These are phyloP conservation scores for Neonectria magnoliae DNA, from an alignment of 2,329 filamentous ascomycete genomes.

Conservation along the genomic window DNA sequence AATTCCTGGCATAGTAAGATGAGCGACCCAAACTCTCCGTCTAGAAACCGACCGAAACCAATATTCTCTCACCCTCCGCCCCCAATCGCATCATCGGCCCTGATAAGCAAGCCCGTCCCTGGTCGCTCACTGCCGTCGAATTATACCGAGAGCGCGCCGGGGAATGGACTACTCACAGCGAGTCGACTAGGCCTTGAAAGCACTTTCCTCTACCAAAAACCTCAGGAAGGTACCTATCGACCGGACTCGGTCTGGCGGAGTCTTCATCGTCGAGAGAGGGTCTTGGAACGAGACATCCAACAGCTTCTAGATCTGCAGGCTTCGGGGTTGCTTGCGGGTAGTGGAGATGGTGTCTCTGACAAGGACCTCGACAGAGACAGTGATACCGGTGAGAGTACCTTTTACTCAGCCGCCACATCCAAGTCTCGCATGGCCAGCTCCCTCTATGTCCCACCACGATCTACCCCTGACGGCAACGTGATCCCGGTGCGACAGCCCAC, in stretches of 20 bases:
- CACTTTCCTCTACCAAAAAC: conserved; percentile 49
- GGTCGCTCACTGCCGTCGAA: conserved; percentile 18
- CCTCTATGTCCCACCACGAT: conserved; percentile 53
- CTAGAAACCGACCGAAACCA: conserved; percentile 45
- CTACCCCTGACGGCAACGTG: conserved; percentile 58
- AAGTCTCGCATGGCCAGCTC: conserved; percentile 53
- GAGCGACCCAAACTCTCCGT: conserved; percentile 46
- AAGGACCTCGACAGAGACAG: conserved; percentile 48
- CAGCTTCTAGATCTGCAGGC: conserved; percentile 61
- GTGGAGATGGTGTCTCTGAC: conserved; percentile 40
- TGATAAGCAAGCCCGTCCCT: conserved; percentile 36
- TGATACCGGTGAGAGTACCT: conserved; percentile 51
- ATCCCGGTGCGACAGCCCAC: conserved; percentile 70
- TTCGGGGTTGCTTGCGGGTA: conserved; percentile 53
- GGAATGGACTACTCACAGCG: conserved; percentile 29
- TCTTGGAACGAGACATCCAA: conserved; percentile 59
- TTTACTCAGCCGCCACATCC: conserved; percentile 52
- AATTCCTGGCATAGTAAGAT: conserved; percentile 36
- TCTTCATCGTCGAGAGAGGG: conserved; percentile 57
- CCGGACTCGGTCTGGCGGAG: conserved; percentile 59
- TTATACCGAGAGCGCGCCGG: conserved; percentile 24
- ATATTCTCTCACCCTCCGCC: conserved; percentile 62
- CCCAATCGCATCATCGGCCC: conserved; percentile 58
- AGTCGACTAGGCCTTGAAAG: conserved; percentile 28
- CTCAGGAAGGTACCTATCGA: conserved; percentile 42